Conservation (phyloP, 352 stramenopile genomes). For the Albugo candida region DNA sequence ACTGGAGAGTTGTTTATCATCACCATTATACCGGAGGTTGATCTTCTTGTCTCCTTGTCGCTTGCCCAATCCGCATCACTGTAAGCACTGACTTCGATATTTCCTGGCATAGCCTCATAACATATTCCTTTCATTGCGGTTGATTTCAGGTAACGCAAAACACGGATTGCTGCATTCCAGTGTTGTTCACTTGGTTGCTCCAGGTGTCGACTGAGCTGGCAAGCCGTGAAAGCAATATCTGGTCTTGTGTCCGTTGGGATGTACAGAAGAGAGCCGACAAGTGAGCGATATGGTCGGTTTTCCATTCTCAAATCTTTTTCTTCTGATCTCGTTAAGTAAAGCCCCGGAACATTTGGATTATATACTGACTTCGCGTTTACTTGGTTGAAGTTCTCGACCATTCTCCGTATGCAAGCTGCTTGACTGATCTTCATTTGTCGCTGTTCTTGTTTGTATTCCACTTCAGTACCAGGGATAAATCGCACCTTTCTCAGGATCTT, state of each 20-base stretch:
- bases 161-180: not conserved
- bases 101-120: not conserved
- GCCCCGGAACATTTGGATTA: not conserved
- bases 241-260: not conserved
- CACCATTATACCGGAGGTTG: slow-evolving; percentile 6
- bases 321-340: not conserved
- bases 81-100: slow-evolving; percentile 1
- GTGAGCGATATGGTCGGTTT: too few relatives aligned
- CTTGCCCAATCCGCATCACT: slow-evolving; percentile 10
- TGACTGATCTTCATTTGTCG: slow-evolving; percentile 10
- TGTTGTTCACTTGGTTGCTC: not conserved
- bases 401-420: slow-evolving; percentile 9
- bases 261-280: not conserved
- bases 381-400: not conserved
- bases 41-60: slow-evolving; percentile 7
- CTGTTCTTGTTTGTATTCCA: slow-evolving; percentile 3
- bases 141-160: not conserved
- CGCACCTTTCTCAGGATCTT: slow-evolving; percentile 6
- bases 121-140: slow-evolving; percentile 2
- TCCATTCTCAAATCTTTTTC: slow-evolving; percentile 1
- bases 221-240: not conserved
- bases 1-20: slow-evolving; percentile 8
- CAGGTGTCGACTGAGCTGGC: not conserved
- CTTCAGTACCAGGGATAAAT: slow-evolving; percentile 12
- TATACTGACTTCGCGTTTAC: not conserved